These are phyloP conservation scores for Corniculantispora saksenae DNA, from an alignment of 2,329 filamentous ascomycete genomes.

Conservation along the genomic window DNA sequence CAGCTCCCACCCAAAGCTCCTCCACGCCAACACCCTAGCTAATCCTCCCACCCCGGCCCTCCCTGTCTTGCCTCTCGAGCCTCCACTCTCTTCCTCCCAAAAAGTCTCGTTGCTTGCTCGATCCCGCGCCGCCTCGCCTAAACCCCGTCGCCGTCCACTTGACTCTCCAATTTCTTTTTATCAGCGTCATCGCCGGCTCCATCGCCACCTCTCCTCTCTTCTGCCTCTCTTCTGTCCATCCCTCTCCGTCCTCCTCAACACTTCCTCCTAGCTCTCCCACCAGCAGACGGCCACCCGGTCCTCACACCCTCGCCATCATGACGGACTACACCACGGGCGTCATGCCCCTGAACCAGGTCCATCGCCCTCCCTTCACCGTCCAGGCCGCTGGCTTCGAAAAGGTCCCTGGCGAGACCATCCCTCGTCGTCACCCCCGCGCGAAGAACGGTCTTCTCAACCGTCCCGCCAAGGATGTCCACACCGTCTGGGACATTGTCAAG, in stretches of 20 bases:
- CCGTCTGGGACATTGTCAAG: conserved; percentile 77
- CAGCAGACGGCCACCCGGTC: not conserved
- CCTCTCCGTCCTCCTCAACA: not conserved
- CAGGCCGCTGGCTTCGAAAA: conserved; percentile 69
- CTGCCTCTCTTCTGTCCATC: not conserved
- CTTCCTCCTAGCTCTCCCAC: not conserved
- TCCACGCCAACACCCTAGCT: too few relatives aligned
- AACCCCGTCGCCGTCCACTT: conserved; percentile 13
- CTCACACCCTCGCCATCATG: conserved; percentile 27
- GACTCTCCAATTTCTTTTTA: conserved; percentile 18
- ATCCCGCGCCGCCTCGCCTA: conserved; percentile 15
- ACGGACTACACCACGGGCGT: conserved; percentile 44
- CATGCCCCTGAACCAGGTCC: conserved; percentile 58
- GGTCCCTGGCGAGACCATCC: conserved; percentile 79
- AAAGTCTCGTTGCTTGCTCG: conserved; percentile 4
- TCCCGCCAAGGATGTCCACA: conserved; percentile 70
- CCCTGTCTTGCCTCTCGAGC: not conserved
- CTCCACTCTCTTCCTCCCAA: not conserved
- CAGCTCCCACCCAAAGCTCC: not conserved
- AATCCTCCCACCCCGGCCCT: not conserved
- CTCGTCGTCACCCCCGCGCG: conserved; percentile 70
- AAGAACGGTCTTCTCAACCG: conserved; percentile 68
- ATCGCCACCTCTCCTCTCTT: conserved; percentile 2
- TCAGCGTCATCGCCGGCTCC: conserved; percentile 18
- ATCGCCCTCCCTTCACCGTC: conserved; percentile 73